Base-by-base conservation (phyloP, 768 basidiomycete species). In the Udeniomyces megalosporus region DNA sequence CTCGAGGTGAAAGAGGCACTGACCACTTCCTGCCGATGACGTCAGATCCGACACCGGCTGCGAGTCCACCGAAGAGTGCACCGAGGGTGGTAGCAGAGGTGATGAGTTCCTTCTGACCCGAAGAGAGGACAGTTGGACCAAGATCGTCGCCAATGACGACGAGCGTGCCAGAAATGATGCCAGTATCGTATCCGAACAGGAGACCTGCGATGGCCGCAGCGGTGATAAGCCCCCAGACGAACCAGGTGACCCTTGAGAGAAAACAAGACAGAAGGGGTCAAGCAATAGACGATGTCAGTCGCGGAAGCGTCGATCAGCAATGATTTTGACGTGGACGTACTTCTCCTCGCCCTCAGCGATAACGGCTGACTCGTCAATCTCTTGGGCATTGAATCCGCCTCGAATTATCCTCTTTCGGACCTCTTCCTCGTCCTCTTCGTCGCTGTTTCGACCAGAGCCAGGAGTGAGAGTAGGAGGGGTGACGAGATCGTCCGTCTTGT, bases 161-260 rank as follows among this genome's bases (percentile, higher is more conserved):
- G 35, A 88, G 77, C n/a, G 85, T 83, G 29, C 86, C 86, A 59
- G 84, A 85, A 26, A 88, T 83, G 42, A 85, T 82, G 24, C 85
- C 85, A 11, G 85, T 88, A 69, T 88, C 85, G 68, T 87, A 88
- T 28, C 85, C 85, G 64, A 88, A 88, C 7, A 86, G 77, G 26
- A 86, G 71, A 20, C 84, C 85, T 14, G 84, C 84, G 59, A 88
- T 83, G 54, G 83, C 82, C n/a, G 82, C 82, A 63, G 82, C 82
- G 56, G 78, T 71, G 15, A 87, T 85, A 46, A 88, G 77, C n/a
- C 82, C 74, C 84, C 84, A 86, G 2, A 88, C 80, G 66, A 86
- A 86, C 78, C 79, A 80, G 0, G 84, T 84, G 26, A 82, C 82
- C 17, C 69, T 70, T 26, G 8, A 35, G 20, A 11, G 26, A 14